A percentile compares a stretch with the other conserved stretches of the same genome.
These are phyloP conservation scores for Phlebopus sp. DNA, from an alignment of 1,284 basidiomycete genomes.

Conservation along the genomic window DNA sequence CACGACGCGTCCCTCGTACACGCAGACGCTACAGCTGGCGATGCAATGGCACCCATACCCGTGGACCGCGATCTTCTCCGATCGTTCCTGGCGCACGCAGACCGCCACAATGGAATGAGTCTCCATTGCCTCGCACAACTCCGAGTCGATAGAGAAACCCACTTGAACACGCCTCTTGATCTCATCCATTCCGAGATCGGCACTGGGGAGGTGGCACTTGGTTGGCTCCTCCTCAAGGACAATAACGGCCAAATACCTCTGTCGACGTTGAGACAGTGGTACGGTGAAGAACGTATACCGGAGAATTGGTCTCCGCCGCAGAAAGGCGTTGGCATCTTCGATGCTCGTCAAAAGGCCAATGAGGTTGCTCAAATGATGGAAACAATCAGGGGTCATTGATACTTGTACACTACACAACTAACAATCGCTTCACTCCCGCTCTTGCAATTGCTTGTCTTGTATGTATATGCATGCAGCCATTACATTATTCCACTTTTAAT, in stretches of 20 bases:
- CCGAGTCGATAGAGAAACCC: conserved; percentile 45
- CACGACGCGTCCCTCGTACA: conserved; percentile 55
- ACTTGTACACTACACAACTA: neutral
- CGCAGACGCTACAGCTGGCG: conserved; percentile 23
- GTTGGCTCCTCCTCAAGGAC: conserved; percentile 42
- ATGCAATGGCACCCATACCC: conserved; percentile 30
- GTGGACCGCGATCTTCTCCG: conserved; percentile 29
- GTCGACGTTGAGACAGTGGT: conserved; percentile 42
- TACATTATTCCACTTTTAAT: conserved; percentile 26
- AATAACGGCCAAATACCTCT: conserved; percentile 35
- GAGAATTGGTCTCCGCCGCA: conserved; percentile 42
- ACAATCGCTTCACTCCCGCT: neutral
- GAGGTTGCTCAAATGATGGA: conserved; percentile 29
- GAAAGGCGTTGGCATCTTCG: conserved; percentile 20
- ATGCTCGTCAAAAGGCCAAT: conserved; percentile 23
- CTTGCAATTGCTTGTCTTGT: conserved; percentile 3
- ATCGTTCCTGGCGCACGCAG: conserved; percentile 23
- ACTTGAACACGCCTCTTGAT: conserved; percentile 44
- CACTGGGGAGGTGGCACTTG: conserved; percentile 53
- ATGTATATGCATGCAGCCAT: conserved; percentile 20
- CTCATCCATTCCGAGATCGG: conserved; percentile 53
- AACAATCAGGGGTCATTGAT: conserved; percentile 20
- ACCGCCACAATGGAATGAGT: conserved; percentile 18
- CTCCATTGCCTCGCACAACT: conserved; percentile 42
- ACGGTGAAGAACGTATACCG: conserved; percentile 51